These are phyloP conservation scores for Trametes meyenii DNA, from an alignment of 768 basidiomycete genomes.

Conservation along the genomic window DNA sequence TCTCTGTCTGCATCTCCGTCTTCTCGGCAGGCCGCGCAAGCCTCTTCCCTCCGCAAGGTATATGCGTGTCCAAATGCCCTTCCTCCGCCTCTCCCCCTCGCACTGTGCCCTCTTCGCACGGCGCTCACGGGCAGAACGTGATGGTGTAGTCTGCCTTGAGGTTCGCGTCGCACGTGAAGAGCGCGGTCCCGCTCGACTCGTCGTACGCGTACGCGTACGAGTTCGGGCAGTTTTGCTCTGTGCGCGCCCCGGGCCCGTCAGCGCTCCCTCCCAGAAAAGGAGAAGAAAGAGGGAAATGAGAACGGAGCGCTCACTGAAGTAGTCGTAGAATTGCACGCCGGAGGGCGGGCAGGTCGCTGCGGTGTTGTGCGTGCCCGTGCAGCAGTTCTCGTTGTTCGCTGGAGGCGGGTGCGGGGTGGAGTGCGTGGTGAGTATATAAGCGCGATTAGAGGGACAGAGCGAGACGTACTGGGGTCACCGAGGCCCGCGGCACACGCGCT, in stretches of 20 bases:
- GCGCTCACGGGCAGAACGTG: slow-evolving; percentile 45
- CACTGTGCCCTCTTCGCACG: slow-evolving; percentile 27
- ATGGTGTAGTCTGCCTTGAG: slow-evolving; percentile 47
- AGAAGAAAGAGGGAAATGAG: background rate
- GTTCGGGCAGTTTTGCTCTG: slow-evolving; percentile 47
- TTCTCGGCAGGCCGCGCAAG: too few species aligned
- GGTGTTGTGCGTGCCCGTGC: slow-evolving; percentile 56
- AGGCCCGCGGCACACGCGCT: slow-evolving; percentile 46
- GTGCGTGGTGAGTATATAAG: too few species aligned
- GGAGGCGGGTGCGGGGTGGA: too few species aligned
- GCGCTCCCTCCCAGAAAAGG: background rate
- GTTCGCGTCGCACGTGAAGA: slow-evolving; percentile 46
- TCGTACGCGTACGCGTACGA: slow-evolving; percentile 58
- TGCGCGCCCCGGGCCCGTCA: background rate
- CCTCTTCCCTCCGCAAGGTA: too few species aligned
- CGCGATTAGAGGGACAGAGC: too few species aligned
- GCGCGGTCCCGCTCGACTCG: slow-evolving; percentile 47
- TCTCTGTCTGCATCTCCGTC: too few species aligned
- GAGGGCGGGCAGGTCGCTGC: slow-evolving; percentile 60
- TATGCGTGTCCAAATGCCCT: background rate
- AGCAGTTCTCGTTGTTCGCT: slow-evolving; percentile 66
- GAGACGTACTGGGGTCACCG: slow-evolving; percentile 37
- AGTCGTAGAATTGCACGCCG: slow-evolving; percentile 43
- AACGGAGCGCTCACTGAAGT: slow-evolving; percentile 45
- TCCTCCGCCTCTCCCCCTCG: background rate